Percentiles rank a stretch among this genome's conserved stretches.
phyloP scores from a whole-genome alignment of 352 stramenopile genomes.

The Pythium coloratum region DNA sequence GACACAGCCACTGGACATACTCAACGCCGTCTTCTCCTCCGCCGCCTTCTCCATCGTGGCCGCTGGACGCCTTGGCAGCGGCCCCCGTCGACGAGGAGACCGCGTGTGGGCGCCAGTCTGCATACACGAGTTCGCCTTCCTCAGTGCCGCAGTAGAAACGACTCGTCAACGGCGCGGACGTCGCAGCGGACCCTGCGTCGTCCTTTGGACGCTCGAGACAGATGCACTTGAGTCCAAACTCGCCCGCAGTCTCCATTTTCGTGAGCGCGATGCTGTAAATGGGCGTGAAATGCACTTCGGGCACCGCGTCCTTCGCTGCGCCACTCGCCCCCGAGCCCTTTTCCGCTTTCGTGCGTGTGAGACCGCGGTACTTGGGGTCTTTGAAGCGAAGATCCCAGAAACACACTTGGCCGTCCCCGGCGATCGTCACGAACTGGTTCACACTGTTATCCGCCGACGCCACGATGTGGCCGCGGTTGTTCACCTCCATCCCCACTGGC shows the following conservation, averaged over 20 bases:
- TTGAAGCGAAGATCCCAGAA: constrained; percentile 94
- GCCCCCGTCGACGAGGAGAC: constrained; percentile 9
- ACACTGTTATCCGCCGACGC: constrained; percentile 43
- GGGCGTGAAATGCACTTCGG: constrained; percentile 77
- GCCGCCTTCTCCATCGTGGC: constrained; percentile 36
- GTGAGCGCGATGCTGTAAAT: constrained; percentile 83
- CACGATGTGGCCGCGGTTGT: constrained; percentile 85
- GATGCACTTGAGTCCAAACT: constrained; percentile 65
- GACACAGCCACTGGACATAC: constrained; percentile 90
- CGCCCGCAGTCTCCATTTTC: constrained; percentile 70
- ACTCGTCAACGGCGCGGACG: constrained; percentile 38
- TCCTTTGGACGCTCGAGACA: constrained; percentile 69
- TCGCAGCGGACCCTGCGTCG: constrained; percentile 23
- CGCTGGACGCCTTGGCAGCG: constrained; percentile 34
- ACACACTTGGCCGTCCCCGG: constrained; percentile 87
- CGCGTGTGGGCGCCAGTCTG: constrained; percentile 85
- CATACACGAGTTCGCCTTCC: constrained; percentile 90
- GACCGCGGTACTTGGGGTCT: constrained; percentile 75
- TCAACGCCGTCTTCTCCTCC: constrained; percentile 66
- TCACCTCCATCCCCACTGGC: constrained; percentile 82
- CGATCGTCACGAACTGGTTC: constrained; percentile 93
- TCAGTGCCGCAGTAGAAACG: constrained; percentile 86
- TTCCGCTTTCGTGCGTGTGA: constrained; percentile 64
- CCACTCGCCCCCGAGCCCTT: constrained; percentile 30
- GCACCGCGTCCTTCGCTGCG: constrained; percentile 52